Conservation (phyloP, 78 protist genomes). For the Dictyostelium capitatum region DNA sequence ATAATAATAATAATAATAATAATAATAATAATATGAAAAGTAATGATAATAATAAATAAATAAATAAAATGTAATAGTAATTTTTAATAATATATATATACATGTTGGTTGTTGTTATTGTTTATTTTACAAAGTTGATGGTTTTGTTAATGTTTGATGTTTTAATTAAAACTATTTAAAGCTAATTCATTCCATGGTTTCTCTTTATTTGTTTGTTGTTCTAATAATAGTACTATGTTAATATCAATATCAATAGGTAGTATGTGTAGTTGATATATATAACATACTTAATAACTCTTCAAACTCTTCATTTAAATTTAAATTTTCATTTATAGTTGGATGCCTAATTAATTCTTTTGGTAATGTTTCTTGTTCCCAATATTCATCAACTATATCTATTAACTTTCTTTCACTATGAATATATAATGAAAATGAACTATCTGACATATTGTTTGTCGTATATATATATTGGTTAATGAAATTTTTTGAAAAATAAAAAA, state of each 20-base stretch:
- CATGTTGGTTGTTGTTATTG: background rate
- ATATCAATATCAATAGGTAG: too few relatives aligned
- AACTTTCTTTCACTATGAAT: slow-evolving; percentile 12
- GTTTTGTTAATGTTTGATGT: too few relatives aligned
- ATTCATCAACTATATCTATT: slow-evolving; percentile 12
- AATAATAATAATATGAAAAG: background rate
- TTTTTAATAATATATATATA: background rate
- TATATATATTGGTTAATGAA: too few relatives aligned
- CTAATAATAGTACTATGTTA: background rate
- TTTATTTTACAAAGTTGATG: background rate
- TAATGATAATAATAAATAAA: background rate
- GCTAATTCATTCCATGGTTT: slow-evolving; percentile 32
- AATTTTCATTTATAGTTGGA: slow-evolving; percentile 7
- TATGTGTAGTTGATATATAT: background rate
- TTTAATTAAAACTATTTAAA: background rate
- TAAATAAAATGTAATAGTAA: background rate
- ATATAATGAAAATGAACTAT: slow-evolving; percentile 19
- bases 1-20: background rate
- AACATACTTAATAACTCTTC: slow-evolving; percentile 9
- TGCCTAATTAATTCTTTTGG: slow-evolving; percentile 1
- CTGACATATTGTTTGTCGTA: background rate
- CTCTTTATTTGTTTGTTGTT: slow-evolving; percentile 9
- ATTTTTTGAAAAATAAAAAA: background rate
- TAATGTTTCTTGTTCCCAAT: slow-evolving; percentile 7
- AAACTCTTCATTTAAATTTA: slow-evolving; percentile 13